A percentile compares a stretch with the other conserved stretches of the same genome.
These are phyloP conservation scores for Leccinum rimulosum DNA, from an alignment of 768 basidiomycete species.

Conservation along the genomic window DNA sequence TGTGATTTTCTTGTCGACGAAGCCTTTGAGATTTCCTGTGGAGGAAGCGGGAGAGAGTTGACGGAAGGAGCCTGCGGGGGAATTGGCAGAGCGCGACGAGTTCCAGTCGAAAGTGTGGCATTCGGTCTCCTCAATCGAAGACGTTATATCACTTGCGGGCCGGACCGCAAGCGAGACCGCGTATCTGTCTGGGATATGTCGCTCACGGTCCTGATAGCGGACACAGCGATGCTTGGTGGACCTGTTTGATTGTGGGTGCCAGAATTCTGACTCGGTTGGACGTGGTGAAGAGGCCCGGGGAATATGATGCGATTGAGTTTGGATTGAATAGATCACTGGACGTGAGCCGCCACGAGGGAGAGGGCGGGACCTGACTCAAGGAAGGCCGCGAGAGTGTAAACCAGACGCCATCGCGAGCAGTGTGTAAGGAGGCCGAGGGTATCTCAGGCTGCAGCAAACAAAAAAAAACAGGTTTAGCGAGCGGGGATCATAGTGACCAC, in stretches of 20 bases:
- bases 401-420: no score
- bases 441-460: no score
- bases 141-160: slow-evolving; percentile 21
- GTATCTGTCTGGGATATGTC: slow-evolving; percentile 30
- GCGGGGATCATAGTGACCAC: no score
- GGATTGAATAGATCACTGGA: no score
- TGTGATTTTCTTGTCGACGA: slow-evolving; percentile 20
- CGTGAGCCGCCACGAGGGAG: no score
- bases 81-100: slow-evolving; percentile 4
- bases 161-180: slow-evolving; percentile 34
- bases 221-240: slow-evolving; percentile 17
- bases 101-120: slow-evolving; percentile 18
- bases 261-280: slow-evolving; percentile 17
- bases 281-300: slow-evolving; percentile 31
- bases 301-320: no score
- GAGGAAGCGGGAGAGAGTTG: slow-evolving; percentile 33
- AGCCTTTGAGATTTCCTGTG: slow-evolving; percentile 29
- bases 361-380: no score
- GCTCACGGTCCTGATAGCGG: slow-evolving; percentile 12
- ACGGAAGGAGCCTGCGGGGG: slow-evolving; percentile 13
- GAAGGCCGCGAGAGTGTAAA: no score
- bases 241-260: slow-evolving; percentile 15
- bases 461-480: no score
- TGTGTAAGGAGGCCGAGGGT: no score
- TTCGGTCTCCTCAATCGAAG: slow-evolving; percentile 23